Base-by-base conservation (phyloP, 805 yeast species). In the Candida schatavii region DNA sequence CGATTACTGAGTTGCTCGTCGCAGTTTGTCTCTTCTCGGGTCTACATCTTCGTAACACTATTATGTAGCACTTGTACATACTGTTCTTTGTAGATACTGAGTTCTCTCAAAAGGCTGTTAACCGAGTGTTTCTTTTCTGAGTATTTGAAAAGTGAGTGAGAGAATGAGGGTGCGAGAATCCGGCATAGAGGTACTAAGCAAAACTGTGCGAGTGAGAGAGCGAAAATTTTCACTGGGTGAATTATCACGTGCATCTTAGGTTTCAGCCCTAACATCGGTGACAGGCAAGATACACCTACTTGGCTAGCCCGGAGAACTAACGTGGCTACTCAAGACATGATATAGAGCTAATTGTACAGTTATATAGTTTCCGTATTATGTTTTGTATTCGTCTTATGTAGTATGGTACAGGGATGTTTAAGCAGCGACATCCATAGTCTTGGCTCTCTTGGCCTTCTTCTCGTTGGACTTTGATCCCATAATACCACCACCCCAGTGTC, bases 401-500 rank as follows among this genome's bases (percentile, higher is more conserved):
- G 7, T 36, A 36, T 36, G 18, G 39, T 36, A 36, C 39, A 33
- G 19, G 10, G 32, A 14, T 29, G 22, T 22, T 11, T 19, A 23
- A 15, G 39, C 23, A 26, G 19, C 14, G 30, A 36, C 39, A 18
- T 59, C 68, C 58, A 75, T 56, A 59, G 75, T 74, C 74, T 76
- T 81, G 54, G 81, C 83, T 66, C 72, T 82, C 83, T 86, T 88
- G 61, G 80, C 90, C 52, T 72, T 68, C 79, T 85, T 88, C 66
- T 83, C 93, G 64, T 79, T 80, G 65, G 97, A 88, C 81, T 91
- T 93, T 61, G 85, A 77, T 74, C 98, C 97, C 81, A 93, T 78
- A 74, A 88, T 68, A 81, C 99, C 99, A 81, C 99, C 99, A 81
- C 98, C 98, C 99, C 99, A 91, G 85, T 88, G 96, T 78, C 88